A percentile compares a stretch with the other conserved stretches of the same genome.
These are phyloP conservation scores for Dalbergia oliveri DNA, from an alignment of 306 rosid species.

Conservation along the genomic window DNA sequence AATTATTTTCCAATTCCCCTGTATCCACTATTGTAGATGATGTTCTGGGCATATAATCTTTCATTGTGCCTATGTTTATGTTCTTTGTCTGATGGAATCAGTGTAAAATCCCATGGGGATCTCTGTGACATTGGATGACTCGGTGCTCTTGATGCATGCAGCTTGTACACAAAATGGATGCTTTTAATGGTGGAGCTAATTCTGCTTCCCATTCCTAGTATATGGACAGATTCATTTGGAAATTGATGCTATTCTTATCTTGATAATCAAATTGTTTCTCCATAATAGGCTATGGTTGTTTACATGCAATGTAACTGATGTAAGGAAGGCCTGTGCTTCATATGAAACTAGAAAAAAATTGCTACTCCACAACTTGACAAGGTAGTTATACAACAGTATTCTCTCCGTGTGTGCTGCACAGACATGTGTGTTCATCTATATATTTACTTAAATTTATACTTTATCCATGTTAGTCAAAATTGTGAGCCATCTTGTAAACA, in stretches of 20 bases:
- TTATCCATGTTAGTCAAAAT: neutral
- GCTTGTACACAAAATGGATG: neutral
- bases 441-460: no score
- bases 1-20: neutral
- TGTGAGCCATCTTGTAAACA: neutral
- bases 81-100: no score
- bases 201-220: neutral
- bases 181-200: constrained; percentile 5
- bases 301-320: no score
- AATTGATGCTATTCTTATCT: neutral
- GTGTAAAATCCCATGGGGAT: neutral
- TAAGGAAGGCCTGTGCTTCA: neutral
- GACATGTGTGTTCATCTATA: neutral
- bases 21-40: neutral
- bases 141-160: constrained; percentile 16
- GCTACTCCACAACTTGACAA: neutral
- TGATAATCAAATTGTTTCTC: neutral
- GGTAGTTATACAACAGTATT: neutral
- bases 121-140: neutral
- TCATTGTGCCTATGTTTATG: neutral
- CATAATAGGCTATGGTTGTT: neutral
- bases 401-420: neutral
- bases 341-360: neutral
- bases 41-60: neutral
- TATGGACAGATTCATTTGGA: neutral